phyloP scores from a whole-genome alignment of 2,329 filamentous ascomycete species.

The Diaporthe vexans region DNA sequence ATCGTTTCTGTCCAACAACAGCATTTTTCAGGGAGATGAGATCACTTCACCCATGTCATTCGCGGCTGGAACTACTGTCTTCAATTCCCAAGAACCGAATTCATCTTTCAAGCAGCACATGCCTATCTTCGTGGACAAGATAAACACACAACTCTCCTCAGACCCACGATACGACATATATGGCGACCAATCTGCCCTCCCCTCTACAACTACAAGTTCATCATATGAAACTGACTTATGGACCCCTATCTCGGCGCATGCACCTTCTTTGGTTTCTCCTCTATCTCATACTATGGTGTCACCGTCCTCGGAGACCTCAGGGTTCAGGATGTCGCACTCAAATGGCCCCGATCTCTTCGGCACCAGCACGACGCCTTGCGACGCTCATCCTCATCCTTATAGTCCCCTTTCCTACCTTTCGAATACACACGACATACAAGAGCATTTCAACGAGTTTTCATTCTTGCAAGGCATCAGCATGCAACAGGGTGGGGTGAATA shows the following conservation, averaged over 20 bases:
- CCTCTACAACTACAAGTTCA: not conserved
- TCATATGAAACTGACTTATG: not conserved
- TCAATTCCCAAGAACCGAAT: no score
- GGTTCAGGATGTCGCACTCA: not conserved
- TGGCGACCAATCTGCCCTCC: no score
- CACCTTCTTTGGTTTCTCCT: no score
- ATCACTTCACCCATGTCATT: no score
- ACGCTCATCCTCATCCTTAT: not conserved
- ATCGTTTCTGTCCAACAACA: not conserved
- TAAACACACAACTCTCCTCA: not conserved
- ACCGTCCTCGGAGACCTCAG: not conserved
- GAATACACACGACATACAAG: no score
- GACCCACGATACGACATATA: no score
- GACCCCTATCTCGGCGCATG: no score
- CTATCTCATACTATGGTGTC: not conserved
- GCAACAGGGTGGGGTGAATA: not conserved
- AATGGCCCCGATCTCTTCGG: not conserved
- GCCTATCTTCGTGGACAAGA: not conserved
- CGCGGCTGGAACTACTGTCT: not conserved
- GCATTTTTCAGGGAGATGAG: fast-evolving
- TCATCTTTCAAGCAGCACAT: not conserved
- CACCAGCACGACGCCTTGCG: not conserved
- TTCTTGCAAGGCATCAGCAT: not conserved
- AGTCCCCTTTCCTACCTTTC: no score
- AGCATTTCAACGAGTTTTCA: no score